Evolutionary conservation across 768 basidiomycete genomes (phyloP).

Genomic region (Lyophyllum semitale): DNA sequence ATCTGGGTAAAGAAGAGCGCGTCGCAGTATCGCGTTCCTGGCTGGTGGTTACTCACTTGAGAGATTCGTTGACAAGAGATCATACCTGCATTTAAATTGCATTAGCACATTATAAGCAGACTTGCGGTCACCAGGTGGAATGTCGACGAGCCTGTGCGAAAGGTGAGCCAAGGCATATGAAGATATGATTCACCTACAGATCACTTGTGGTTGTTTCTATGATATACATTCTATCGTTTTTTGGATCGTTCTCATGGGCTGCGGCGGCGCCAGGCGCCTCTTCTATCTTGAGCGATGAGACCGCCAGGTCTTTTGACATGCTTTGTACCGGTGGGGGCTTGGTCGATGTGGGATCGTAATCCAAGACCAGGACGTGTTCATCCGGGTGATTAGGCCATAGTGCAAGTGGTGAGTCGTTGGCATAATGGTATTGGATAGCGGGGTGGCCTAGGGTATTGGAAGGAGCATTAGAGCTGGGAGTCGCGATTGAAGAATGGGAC

Average conservation of each 20-base stretch:
- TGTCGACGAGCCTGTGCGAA: slow-evolving; percentile 19
- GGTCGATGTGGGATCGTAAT: slow-evolving; percentile 54
- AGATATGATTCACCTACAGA: slow-evolving; percentile 26
- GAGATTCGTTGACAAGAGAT: neutral
- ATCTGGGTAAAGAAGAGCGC: slow-evolving; percentile 55
- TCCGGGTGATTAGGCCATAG: slow-evolving; percentile 59
- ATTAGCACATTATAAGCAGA: slow-evolving; percentile 54
- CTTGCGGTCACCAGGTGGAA: slow-evolving; percentile 37
- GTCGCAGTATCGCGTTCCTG: slow-evolving; percentile 58
- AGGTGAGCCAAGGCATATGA: neutral
- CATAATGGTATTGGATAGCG: slow-evolving; percentile 78
- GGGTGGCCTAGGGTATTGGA: slow-evolving; percentile 65
- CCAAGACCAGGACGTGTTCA: slow-evolving; percentile 76
- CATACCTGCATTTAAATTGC: slow-evolving; percentile 70
- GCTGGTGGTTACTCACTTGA: neutral
- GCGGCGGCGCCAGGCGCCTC: slow-evolving; percentile 72
- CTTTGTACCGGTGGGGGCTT: slow-evolving; percentile 50
- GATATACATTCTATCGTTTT: slow-evolving; percentile 75
- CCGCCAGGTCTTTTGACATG: slow-evolving; percentile 44
- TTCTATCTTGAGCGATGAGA: slow-evolving; percentile 64
- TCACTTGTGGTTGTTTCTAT: slow-evolving; percentile 63
- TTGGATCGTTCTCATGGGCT: slow-evolving; percentile 45
- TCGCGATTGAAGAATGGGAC: slow-evolving; percentile 52
- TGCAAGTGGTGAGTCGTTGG: slow-evolving; percentile 72
- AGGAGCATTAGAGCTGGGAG: slow-evolving; percentile 33